These are phyloP conservation scores for Xylaria sp. DNA, from an alignment of 2,329 filamentous ascomycete species.

Conservation along the genomic window DNA sequence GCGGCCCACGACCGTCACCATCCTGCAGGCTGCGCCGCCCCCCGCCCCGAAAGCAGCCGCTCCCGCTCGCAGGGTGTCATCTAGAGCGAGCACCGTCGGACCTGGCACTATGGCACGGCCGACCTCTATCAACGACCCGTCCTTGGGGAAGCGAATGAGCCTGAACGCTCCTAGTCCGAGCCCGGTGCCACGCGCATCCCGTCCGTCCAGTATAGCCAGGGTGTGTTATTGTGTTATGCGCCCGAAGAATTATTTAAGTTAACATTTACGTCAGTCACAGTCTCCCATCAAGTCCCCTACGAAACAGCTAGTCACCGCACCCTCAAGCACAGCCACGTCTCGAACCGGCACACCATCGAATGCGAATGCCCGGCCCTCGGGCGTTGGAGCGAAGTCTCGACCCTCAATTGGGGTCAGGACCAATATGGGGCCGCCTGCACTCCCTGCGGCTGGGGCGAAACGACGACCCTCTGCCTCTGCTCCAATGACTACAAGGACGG, in stretches of 20 bases:
- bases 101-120: constrained; percentile 55
- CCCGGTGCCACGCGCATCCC: constrained; percentile 67
- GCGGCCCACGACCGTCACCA: constrained; percentile 73
- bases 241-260: neutral
- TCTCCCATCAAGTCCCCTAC: constrained; percentile 83
- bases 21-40: constrained; percentile 58
- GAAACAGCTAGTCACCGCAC: constrained; percentile 70
- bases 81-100: constrained; percentile 45
- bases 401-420: constrained; percentile 65
- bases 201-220: constrained; percentile 66
- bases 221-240: constrained; percentile 59
- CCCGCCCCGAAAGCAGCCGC: constrained; percentile 48
- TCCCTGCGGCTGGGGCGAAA: constrained; percentile 56
- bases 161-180: constrained; percentile 78
- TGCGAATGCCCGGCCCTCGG: constrained; percentile 60
- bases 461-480: constrained; percentile 59
- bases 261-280: constrained; percentile 53
- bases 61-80: constrained; percentile 55
- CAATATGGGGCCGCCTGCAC: constrained; percentile 74
- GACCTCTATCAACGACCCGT: constrained; percentile 64
- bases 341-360: constrained; percentile 73
- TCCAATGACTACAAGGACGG: constrained; percentile 48
- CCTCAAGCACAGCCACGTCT: constrained; percentile 67
- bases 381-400: constrained; percentile 61
- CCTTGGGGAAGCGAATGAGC: constrained; percentile 71